Conservation (phyloP, 148 eudicot species). For the Fagopyrum tataricum region DNA sequence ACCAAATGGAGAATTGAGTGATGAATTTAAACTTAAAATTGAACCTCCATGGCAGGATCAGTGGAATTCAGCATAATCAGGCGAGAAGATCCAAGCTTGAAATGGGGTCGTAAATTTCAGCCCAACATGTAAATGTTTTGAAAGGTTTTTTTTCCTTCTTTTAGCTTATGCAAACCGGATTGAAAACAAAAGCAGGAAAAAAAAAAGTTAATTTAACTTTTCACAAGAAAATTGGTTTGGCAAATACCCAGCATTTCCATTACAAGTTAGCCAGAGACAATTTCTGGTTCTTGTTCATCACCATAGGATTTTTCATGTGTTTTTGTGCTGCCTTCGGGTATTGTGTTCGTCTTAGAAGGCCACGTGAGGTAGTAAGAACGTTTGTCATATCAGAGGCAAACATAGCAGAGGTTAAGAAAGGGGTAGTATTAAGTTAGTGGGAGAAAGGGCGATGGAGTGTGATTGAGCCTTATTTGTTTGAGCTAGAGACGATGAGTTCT, state of each 20-base stretch:
- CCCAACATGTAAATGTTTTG: conserved; percentile 72
- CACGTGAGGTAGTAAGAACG: too few relatives aligned
- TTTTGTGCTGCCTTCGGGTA: conserved; percentile 86
- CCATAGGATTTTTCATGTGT: conserved; percentile 76
- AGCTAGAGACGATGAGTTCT: too few relatives aligned
- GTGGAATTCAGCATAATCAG: conserved; percentile 51
- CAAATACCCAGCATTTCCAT: background rate
- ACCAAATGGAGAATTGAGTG: background rate
- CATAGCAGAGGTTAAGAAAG: too few relatives aligned
- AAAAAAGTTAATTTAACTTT: background rate
- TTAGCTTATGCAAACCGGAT: too few relatives aligned
- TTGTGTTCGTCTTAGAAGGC: too few relatives aligned
- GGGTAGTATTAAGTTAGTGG: too few relatives aligned
- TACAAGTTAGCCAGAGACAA: conserved; percentile 16
- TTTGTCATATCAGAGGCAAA: too few relatives aligned
- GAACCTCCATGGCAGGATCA: conserved; percentile 66
- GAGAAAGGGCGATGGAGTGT: too few relatives aligned
- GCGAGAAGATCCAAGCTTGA: conserved; percentile 46
- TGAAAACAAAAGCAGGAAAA: too few relatives aligned
- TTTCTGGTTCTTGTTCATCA: conserved; percentile 88
- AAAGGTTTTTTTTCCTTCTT: conserved; percentile 79
- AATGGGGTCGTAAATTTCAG: conserved; percentile 60
- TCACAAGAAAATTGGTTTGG: background rate
- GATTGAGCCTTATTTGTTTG: too few relatives aligned
- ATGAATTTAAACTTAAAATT: background rate